Conservation (phyloP, 331 rosid genomes). For the Pyracantha coccinea region DNA sequence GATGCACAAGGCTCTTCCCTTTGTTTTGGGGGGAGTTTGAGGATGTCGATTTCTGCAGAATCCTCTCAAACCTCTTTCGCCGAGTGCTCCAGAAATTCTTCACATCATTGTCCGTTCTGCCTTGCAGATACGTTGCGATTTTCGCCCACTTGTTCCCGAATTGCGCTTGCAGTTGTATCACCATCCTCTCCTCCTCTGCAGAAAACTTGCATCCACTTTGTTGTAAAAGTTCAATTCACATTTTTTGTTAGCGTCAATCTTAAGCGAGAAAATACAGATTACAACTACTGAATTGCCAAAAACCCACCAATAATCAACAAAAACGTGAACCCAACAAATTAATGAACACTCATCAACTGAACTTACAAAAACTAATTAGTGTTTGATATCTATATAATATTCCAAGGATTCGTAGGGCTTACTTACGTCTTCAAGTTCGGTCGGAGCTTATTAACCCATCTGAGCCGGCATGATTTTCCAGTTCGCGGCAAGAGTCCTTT, state of each 20-base stretch:
- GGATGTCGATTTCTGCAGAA: constrained; percentile 18
- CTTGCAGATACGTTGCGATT: constrained; percentile 20
- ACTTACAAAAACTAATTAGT: neutral
- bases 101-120: constrained; percentile 33
- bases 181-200: constrained; percentile 29
- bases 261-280: neutral
- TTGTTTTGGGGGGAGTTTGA: constrained; percentile 26
- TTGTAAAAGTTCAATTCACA: neutral
- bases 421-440: constrained; percentile 28
- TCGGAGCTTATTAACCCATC: constrained; percentile 29
- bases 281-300: neutral
- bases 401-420: neutral
- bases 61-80: constrained; percentile 19
- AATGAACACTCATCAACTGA: neutral
- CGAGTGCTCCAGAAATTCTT: constrained; percentile 34
- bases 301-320: neutral
- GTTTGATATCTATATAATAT: neutral
- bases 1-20: constrained; percentile 18
- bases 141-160: constrained; percentile 39
- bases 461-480: constrained; percentile 28
- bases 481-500: constrained; percentile 23
- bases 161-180: constrained; percentile 28
- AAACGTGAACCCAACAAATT: neutral
- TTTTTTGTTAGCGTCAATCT: neutral
- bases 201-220: constrained; percentile 32